Conservation (phyloP, 2,329 filamentous ascomycete genomes). For the Aspergillus udagawae region DNA sequence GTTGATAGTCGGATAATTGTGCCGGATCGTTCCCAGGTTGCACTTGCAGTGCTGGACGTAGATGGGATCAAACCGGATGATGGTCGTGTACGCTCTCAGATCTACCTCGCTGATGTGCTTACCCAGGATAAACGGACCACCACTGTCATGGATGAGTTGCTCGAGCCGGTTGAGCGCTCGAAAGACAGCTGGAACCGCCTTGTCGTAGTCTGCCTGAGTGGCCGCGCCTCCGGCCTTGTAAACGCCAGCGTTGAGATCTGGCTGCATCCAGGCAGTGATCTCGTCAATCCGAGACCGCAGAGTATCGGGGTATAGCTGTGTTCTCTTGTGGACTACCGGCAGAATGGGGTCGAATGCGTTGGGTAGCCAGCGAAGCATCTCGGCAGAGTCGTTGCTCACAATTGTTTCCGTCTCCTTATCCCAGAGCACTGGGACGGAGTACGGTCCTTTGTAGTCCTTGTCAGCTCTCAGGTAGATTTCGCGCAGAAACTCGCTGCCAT, state of each 20-base stretch:
- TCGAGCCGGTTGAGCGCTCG: slow-evolving; percentile 58
- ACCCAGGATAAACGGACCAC: slow-evolving; percentile 56
- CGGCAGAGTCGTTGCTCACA: slow-evolving; percentile 60
- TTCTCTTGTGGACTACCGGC: slow-evolving; percentile 34
- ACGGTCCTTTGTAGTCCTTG: slow-evolving; percentile 56
- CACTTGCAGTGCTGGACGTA: slow-evolving; percentile 67
- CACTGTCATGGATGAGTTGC: slow-evolving; percentile 41
- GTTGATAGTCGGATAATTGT: slow-evolving; percentile 57
- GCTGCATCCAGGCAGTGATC: slow-evolving; percentile 52
- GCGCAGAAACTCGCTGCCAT: slow-evolving; percentile 55
- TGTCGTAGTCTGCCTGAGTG: slow-evolving; percentile 54
- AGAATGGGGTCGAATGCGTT: slow-evolving; percentile 52
- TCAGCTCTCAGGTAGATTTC: slow-evolving; percentile 62
- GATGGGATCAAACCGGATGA: slow-evolving; percentile 58
- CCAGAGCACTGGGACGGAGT: slow-evolving; percentile 60
- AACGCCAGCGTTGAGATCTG: slow-evolving; percentile 56
- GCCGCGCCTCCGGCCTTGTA: slow-evolving; percentile 60
- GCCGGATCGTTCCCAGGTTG: slow-evolving; percentile 58
- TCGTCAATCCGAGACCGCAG: slow-evolving; percentile 51
- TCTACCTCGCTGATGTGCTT: slow-evolving; percentile 56
- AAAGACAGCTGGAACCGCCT: slow-evolving; percentile 53
- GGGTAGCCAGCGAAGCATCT: slow-evolving; percentile 57
- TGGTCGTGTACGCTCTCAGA: slow-evolving; percentile 53
- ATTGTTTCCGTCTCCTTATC: slow-evolving; percentile 54
- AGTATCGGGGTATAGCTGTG: slow-evolving; percentile 52